Conservation (phyloP, 148 eudicot genomes). For the Suaeda aralocaspica region DNA sequence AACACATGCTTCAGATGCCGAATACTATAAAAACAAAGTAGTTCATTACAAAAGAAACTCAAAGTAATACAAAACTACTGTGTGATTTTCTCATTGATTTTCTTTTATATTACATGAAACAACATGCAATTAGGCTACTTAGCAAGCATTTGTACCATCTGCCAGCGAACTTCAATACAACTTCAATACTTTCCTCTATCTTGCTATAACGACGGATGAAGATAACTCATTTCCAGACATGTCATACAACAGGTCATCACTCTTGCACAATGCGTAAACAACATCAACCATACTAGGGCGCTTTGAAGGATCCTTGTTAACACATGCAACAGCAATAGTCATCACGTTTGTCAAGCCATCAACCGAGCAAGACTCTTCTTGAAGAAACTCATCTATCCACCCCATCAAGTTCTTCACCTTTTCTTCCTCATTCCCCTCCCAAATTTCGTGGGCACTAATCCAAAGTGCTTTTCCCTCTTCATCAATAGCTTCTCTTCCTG, state of each 20-base stretch:
- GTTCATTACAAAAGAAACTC: too few relatives aligned
- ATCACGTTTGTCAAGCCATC: conserved; percentile 55
- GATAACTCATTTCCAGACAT: conserved; percentile 50
- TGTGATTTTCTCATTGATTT: neutral
- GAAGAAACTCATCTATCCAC: conserved; percentile 51
- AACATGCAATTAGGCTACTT: neutral
- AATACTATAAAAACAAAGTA: too few relatives aligned
- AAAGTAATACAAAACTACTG: neutral
- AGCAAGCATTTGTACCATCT: too few relatives aligned
- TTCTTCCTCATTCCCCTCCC: conserved; percentile 45
- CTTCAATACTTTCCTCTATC: neutral
- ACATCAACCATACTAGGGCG: conserved; percentile 89
- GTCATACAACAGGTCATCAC: conserved; percentile 64
- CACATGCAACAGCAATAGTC: conserved; percentile 63
- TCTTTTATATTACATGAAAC: neutral
- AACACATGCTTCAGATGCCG: too few relatives aligned
- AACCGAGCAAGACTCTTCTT: conserved; percentile 37
- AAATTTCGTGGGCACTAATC: conserved; percentile 33
- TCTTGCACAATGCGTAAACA: conserved; percentile 78
- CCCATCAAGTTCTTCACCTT: conserved; percentile 36
- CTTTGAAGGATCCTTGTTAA: conserved; percentile 53
- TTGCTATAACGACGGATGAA: conserved; percentile 30
- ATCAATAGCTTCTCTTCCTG: conserved; percentile 65
- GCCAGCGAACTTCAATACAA: too few relatives aligned
- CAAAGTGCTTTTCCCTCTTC: conserved; percentile 58